A percentile compares a stretch with the other conserved stretches of the same genome.
These are phyloP conservation scores for Globisporangium cylindrosporum DNA, from an alignment of 352 stramenopile species.

Conservation along the genomic window DNA sequence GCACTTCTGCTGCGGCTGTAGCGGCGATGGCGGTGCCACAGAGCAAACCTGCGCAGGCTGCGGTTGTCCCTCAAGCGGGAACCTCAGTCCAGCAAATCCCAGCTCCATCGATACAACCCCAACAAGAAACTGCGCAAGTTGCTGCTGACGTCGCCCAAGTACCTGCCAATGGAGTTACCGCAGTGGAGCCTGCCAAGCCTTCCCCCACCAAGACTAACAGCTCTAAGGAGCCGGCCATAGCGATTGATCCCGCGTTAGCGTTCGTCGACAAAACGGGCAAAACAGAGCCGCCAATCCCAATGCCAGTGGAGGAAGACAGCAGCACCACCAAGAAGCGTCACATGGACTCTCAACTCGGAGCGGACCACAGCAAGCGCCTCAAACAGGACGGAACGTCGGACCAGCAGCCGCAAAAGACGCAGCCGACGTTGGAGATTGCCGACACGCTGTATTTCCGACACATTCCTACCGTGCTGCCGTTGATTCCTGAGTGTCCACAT, in stretches of 20 bases:
- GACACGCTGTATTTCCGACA: slow-evolving; percentile 44
- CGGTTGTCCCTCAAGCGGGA: background rate
- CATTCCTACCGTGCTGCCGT: slow-evolving; percentile 51
- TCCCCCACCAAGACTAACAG: background rate
- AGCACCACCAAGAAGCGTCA: slow-evolving; percentile 5
- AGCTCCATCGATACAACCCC: background rate
- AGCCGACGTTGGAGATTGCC: slow-evolving; percentile 1
- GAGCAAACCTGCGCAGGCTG: background rate
- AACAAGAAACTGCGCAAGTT: background rate
- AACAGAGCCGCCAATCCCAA: background rate
- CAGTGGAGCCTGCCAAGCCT: slow-evolving; percentile 7
- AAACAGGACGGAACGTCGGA: background rate
- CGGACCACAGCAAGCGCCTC: slow-evolving; percentile 12
- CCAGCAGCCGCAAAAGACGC: background rate
- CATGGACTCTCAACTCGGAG: background rate
- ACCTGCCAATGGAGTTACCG: slow-evolving; percentile 3
- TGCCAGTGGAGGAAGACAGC: background rate
- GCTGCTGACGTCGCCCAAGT: background rate
- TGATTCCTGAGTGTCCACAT: slow-evolving; percentile 51
- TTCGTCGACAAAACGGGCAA: slow-evolving; percentile 66
- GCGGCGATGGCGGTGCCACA: background rate
- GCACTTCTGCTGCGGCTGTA: slow-evolving; percentile 4
- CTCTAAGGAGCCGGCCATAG: background rate
- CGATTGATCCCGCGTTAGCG: slow-evolving; percentile 46
- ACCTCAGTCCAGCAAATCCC: background rate